Percentiles rank a stretch among this genome's conserved stretches.
These are phyloP conservation scores for Lichtheimia ramosa DNA, from an alignment of 371 early-diverging fungal genomes.

Conservation along the genomic window DNA sequence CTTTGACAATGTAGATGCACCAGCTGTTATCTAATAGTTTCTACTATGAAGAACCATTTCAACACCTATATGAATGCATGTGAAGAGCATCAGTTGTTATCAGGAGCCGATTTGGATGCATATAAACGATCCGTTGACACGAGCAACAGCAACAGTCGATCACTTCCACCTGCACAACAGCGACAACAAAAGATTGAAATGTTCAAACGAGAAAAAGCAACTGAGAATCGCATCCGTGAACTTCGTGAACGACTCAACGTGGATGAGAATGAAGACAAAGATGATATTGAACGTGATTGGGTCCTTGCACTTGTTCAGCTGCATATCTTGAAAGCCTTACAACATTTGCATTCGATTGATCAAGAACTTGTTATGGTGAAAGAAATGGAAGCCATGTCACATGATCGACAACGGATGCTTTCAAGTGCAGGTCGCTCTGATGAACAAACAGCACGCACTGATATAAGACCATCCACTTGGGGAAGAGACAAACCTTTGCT, in stretches of 20 bases:
- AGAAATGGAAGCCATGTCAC: constrained; percentile 52
- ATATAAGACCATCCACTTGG: constrained; percentile 27
- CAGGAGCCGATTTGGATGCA: constrained; percentile 40
- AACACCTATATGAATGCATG: constrained; percentile 44
- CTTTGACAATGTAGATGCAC: neutral
- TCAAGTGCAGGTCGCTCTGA: constrained; percentile 21
- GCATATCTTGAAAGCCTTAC: constrained; percentile 61
- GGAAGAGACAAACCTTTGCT: constrained; percentile 54
- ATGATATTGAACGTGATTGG: constrained; percentile 70
- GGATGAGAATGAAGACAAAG: constrained; percentile 46
- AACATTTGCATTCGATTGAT: constrained; percentile 61
- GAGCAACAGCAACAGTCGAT: neutral
- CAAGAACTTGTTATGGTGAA: constrained; percentile 78
- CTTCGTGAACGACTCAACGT: constrained; percentile 31
- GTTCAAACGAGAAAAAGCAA: constrained; percentile 73
- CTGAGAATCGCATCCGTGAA: constrained; percentile 54
- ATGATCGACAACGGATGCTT: constrained; percentile 26
- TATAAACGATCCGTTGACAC: constrained; percentile 24
- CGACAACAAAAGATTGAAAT: constrained; percentile 78
- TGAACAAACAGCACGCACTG: constrained; percentile 12
- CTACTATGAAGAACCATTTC: constrained; percentile 1
- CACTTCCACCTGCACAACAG: constrained; percentile 32
- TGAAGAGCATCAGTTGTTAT: constrained; percentile 63
- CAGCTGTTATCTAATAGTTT: neutral
- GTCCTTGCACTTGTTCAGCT: constrained; percentile 61